These are phyloP conservation scores for Tolypocladium ovalisporum DNA, from an alignment of 2,329 filamentous ascomycete species.

Conservation along the genomic window DNA sequence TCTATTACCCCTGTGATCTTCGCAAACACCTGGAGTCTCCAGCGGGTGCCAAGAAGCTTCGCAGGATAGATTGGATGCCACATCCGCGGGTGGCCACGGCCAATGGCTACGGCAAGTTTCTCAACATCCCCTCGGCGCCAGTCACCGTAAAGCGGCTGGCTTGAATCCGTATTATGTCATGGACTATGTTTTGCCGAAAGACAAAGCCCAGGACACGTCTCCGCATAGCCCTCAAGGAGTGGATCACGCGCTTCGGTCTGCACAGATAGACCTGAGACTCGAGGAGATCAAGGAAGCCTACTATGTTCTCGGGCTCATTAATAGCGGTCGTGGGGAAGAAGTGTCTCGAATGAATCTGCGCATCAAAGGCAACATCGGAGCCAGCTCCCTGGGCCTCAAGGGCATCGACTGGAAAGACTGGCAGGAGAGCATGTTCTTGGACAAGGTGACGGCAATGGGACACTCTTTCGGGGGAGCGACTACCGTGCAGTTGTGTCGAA, in stretches of 20 bases:
- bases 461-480: slow-evolving; percentile 60
- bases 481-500: slow-evolving; percentile 46
- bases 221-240: slow-evolving; percentile 49
- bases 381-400: slow-evolving; percentile 46
- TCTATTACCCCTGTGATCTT: slow-evolving; percentile 53
- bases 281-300: slow-evolving; percentile 56
- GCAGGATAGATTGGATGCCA: slow-evolving; percentile 51
- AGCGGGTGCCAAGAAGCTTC: slow-evolving; percentile 27
- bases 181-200: slow-evolving; percentile 54
- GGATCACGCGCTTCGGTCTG: slow-evolving; percentile 45
- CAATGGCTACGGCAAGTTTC: slow-evolving; percentile 52
- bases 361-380: slow-evolving; percentile 44
- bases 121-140: slow-evolving; percentile 36
- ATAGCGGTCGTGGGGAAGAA: slow-evolving; percentile 38
- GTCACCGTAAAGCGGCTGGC: slow-evolving; percentile 25
- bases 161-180: slow-evolving; percentile 33
- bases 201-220: slow-evolving; percentile 36
- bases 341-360: slow-evolving; percentile 42
- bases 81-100: slow-evolving; percentile 43
- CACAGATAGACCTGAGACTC: slow-evolving; percentile 51
- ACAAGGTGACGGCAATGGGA: slow-evolving; percentile 50
- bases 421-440: slow-evolving; percentile 42
- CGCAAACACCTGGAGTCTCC: slow-evolving; percentile 8
- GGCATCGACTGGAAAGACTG: slow-evolving; percentile 46
- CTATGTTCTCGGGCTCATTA: slow-evolving; percentile 42